Percentiles rank a stretch among this genome's conserved stretches.
phyloP scores from a whole-genome alignment of 108 stramenopile species.

The Nitzschia sp. region DNA sequence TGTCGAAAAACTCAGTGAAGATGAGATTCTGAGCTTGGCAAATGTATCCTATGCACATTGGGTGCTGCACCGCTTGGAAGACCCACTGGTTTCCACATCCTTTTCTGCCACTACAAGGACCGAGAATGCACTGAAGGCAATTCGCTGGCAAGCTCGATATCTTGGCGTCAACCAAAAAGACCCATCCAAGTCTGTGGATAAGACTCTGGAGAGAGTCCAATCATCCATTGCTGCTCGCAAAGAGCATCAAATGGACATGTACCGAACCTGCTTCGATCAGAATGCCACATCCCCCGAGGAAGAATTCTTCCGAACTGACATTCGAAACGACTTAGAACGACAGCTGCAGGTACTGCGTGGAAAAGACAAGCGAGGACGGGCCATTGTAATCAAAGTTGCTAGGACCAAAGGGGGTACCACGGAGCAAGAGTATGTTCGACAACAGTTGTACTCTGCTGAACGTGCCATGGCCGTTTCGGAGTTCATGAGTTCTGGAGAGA shows the following conservation, averaged over 20 bases:
- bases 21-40: neutral
- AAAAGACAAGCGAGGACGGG: slow-evolving; percentile 27
- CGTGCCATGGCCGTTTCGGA: slow-evolving; percentile 36
- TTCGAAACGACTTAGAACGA: slow-evolving; percentile 25
- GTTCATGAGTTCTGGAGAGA: slow-evolving; percentile 1
- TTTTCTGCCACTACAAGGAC: neutral
- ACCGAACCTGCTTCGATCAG: slow-evolving; percentile 27
- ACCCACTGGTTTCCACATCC: neutral
- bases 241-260: slow-evolving; percentile 20
- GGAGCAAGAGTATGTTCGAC: slow-evolving; percentile 23
- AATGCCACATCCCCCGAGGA: neutral
- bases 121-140: neutral
- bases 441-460: slow-evolving; percentile 37
- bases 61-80: slow-evolving; percentile 1
- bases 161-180: neutral
- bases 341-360: slow-evolving; percentile 23
- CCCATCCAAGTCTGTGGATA: neutral
- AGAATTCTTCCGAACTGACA: neutral
- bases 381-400: slow-evolving; percentile 18
- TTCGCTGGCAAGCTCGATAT: slow-evolving; percentile 6
- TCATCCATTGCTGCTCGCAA: slow-evolving; percentile 7
- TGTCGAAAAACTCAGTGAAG: slow-evolving; percentile 1
- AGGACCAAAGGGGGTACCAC: slow-evolving; percentile 15
- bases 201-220: slow-evolving; percentile 10
- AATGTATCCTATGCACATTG: slow-evolving; percentile 13